phyloP scores from a whole-genome alignment of 192 early-diverging fungal species.

The Linnemannia elongata region DNA sequence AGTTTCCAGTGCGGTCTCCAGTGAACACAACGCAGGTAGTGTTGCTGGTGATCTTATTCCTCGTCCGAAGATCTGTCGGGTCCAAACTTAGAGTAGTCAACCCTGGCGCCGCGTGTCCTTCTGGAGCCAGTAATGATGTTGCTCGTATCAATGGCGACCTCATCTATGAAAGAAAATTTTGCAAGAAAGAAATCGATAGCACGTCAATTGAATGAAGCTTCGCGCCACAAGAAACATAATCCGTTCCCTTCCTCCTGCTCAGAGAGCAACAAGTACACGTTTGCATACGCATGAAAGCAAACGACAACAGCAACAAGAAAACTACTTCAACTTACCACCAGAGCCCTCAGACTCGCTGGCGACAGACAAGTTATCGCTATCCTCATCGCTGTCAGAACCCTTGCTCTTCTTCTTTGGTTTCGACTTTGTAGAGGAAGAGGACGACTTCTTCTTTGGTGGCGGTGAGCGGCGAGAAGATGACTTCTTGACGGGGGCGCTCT shows the following conservation, averaged over 20 bases:
- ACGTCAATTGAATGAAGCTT: not conserved
- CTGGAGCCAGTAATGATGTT: conserved; percentile 73
- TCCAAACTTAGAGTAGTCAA: conserved; percentile 83
- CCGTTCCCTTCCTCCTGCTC: not conserved
- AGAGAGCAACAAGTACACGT: not conserved
- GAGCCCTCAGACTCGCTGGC: conserved; percentile 53
- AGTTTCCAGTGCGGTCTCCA: not conserved
- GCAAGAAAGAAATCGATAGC: not conserved
- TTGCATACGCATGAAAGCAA: not conserved
- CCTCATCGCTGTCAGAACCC: conserved; percentile 42
- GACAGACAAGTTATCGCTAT: conserved; percentile 39
- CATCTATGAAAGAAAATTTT: conserved; percentile 20
- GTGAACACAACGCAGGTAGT: not conserved
- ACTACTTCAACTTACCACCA: conserved; percentile 21
- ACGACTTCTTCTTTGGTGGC: conserved; percentile 52
- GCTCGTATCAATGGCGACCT: conserved; percentile 65
- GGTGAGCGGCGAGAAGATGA: conserved; percentile 34
- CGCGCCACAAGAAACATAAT: not conserved
- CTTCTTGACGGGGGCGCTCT: conserved; percentile 27
- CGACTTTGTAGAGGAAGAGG: conserved; percentile 34
- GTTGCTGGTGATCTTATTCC: conserved; percentile 27
- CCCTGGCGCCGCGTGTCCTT: conserved; percentile 76
- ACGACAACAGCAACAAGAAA: not conserved
- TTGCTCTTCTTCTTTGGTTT: conserved; percentile 50
- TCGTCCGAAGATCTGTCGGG: conserved; percentile 64